Evolutionary conservation across 345 rosid genomes (phyloP), one percentile per base, ranked within the genome.

Genomic region (Eutrema yunnanense): DNA sequence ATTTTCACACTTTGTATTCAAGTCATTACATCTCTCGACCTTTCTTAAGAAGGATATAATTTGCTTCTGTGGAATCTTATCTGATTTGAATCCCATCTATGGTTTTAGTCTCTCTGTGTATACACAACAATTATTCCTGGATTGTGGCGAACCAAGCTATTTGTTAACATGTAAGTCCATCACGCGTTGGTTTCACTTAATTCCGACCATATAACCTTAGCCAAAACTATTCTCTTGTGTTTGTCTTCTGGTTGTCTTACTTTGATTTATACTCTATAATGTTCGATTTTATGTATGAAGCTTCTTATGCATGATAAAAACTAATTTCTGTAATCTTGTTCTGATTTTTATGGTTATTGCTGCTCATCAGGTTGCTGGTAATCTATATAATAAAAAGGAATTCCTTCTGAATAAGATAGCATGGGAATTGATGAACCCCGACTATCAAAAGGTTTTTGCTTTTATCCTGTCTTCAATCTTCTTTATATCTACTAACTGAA

Each of bases 371-470:
- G 78, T 76, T 43, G 57, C 36, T 51, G 65, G 69, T 44, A 47
- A 46, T 69, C 40, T 80, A 22, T 67, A 48, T 60, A 57, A 33
- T 29, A 53, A 52, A 19, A 52, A 68, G 9, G 75, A 76, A 26
- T 43, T 53, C n/a, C 47, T 41, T 29, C 16, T 72, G 54, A 76
- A 52, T 58, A 72, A 73, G 67, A 62, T 33, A 30, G 62, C 76
- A n/a, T 80, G 83, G 81, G 83, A 80, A 40, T 0, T 62, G 69
- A 72, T 68, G 73, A 76, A 80, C 53, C 70, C 76, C 26, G 68
- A 64, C 2, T 64, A 46, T 71, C 56, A 56, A 47, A 76, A 72
- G 75, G 83, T 80, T 53, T 60, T 49, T 47, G 36, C 37, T 46
- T 47, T 53, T 50, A 36, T 36, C 26, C 6, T 42, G 10, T 40